phyloP scores from a whole-genome alignment of 2,329 filamentous ascomycete genomes.

The Huntiella decipiens region DNA sequence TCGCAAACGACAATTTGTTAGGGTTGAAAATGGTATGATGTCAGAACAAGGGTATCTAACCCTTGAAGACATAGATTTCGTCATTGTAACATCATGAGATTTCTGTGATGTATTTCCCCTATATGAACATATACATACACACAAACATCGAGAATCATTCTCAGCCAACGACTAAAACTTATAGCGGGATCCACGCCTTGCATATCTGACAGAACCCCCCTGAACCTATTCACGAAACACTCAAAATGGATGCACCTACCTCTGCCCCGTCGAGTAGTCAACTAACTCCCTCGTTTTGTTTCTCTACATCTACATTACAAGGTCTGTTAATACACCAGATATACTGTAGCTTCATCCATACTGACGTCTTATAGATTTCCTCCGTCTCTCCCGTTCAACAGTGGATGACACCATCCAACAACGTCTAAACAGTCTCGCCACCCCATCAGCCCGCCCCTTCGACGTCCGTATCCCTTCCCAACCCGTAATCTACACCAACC shows the following conservation, averaged over 20 bases:
- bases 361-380: slow-evolving; percentile 47
- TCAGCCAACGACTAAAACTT: too few relatives aligned
- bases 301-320: slow-evolving; percentile 48
- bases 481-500: slow-evolving; percentile 27
- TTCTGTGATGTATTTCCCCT: too few relatives aligned
- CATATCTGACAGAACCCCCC: too few relatives aligned
- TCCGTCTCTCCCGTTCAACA: slow-evolving; percentile 63
- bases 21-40: too few relatives aligned
- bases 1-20: too few relatives aligned
- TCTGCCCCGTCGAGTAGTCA: neutral
- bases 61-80: too few relatives aligned
- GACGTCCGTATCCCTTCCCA: slow-evolving; percentile 56
- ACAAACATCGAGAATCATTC: too few relatives aligned
- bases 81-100: too few relatives aligned
- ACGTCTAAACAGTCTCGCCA: slow-evolving; percentile 75
- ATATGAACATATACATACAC: too few relatives aligned
- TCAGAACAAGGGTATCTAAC: too few relatives aligned
- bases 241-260: slow-evolving; percentile 2
- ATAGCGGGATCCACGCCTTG: too few relatives aligned
- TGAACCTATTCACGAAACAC: neutral
- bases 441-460: slow-evolving; percentile 53
- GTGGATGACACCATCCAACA: slow-evolving; percentile 90
- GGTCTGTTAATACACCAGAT: slow-evolving; percentile 26
- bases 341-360: neutral
- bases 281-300: slow-evolving; percentile 60